Percentiles rank a stretch among this genome's conserved stretches.
Conservation (phyloP, 768 basidiomycete genomes). For the Sutorius australiensis region DNA sequence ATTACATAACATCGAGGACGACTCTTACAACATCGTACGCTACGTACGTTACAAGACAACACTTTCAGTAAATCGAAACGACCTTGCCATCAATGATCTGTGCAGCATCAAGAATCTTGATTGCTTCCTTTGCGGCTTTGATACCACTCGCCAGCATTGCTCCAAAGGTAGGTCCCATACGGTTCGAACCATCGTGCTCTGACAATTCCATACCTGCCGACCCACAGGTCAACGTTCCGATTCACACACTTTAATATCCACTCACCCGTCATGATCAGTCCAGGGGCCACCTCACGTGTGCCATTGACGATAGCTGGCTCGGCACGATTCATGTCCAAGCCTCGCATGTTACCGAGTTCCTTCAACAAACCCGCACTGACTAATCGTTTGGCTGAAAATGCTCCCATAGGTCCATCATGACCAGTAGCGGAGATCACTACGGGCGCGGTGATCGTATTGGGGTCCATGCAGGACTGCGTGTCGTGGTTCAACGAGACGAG, state of each 20-base stretch:
- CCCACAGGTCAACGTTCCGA: neutral
- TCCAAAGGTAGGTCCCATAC: slow-evolving; percentile 77
- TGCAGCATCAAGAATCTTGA: slow-evolving; percentile 46
- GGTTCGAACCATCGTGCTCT: slow-evolving; percentile 75
- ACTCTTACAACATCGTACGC: neutral
- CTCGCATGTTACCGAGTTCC: slow-evolving; percentile 76
- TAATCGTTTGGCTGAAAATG: slow-evolving; percentile 75
- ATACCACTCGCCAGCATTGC: slow-evolving; percentile 78
- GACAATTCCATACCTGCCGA: slow-evolving; percentile 75
- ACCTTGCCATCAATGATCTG: slow-evolving; percentile 55
- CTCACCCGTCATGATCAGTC: slow-evolving; percentile 69
- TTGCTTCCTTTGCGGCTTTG: slow-evolving; percentile 65
- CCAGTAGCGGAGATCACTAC: slow-evolving; percentile 70
- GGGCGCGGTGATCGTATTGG: slow-evolving; percentile 78
- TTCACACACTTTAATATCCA: slow-evolving; percentile 1
- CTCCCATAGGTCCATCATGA: slow-evolving; percentile 78
- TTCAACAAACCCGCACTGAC: slow-evolving; percentile 71
- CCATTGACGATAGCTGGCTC: slow-evolving; percentile 77
- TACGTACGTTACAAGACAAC: neutral
- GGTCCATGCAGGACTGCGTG: slow-evolving; percentile 76
- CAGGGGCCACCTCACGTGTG: slow-evolving; percentile 73
- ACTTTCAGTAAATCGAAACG: slow-evolving; percentile 30
- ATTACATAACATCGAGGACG: slow-evolving; percentile 8
- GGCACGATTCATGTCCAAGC: slow-evolving; percentile 78
- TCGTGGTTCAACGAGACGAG: slow-evolving; percentile 59